These are phyloP conservation scores for Lactarius indigo DNA, from an alignment of 768 basidiomycete species.

Conservation along the genomic window DNA sequence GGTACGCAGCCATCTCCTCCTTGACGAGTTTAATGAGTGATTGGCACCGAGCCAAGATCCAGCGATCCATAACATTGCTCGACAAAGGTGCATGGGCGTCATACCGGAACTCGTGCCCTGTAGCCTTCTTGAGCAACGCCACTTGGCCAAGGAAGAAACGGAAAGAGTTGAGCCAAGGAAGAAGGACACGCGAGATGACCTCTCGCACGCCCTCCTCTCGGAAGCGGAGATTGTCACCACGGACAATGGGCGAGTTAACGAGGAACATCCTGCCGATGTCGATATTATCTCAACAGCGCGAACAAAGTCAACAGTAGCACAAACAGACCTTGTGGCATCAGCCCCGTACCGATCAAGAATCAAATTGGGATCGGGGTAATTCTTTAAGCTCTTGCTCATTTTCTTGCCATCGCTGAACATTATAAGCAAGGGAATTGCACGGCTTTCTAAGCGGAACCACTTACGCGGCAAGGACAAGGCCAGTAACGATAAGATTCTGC, in stretches of 20 bases:
- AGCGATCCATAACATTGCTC: constrained; percentile 95
- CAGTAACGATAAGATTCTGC: constrained; percentile 97
- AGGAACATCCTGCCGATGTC: constrained; percentile 76
- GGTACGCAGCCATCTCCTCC: constrained; percentile 95
- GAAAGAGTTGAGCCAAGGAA: constrained; percentile 98
- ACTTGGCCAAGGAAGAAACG: constrained; percentile 98
- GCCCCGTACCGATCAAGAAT: constrained; percentile 91
- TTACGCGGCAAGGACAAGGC: constrained; percentile 91
- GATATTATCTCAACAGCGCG: not conserved
- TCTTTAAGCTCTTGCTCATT: constrained; percentile 97
- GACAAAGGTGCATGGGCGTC: constrained; percentile 81
- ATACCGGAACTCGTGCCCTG: constrained; percentile 76
- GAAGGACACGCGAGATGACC: constrained; percentile 91
- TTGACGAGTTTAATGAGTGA: constrained; percentile 89
- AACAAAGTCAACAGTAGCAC: not conserved
- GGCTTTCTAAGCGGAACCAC: constrained; percentile 32
- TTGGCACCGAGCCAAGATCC: constrained; percentile 98
- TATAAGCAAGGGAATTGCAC: not conserved
- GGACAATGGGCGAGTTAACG: constrained; percentile 97
- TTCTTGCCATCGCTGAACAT: constrained; percentile 87
- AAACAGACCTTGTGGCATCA: constrained; percentile 78
- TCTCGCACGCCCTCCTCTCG: constrained; percentile 97
- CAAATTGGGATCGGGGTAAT: constrained; percentile 93
- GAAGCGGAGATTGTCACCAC: constrained; percentile 97
- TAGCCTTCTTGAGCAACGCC: constrained; percentile 77